Conservation (phyloP, 1,284 basidiomycete genomes). For the Athelia psychrophila region DNA sequence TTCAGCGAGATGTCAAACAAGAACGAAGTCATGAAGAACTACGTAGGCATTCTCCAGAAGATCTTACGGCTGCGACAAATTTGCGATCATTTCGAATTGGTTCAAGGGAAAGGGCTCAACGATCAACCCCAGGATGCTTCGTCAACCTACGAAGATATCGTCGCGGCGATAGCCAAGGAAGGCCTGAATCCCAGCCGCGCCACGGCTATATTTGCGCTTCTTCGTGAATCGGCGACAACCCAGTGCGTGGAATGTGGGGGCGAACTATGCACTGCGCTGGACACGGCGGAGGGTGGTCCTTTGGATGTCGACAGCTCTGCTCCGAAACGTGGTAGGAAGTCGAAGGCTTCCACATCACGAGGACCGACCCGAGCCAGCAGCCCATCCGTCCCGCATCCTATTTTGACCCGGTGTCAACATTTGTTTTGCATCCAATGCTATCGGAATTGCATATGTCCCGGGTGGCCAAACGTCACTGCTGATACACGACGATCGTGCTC, state of each 20-base stretch:
- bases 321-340: constrained; percentile 62
- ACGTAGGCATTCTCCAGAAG: constrained; percentile 96
- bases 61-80: constrained; percentile 94
- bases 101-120: constrained; percentile 70
- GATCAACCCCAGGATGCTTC: constrained; percentile 37
- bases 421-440: constrained; percentile 87
- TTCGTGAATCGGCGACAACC: constrained; percentile 84
- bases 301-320: constrained; percentile 48
- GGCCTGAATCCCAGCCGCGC: constrained; percentile 82
- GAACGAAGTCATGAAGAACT: constrained; percentile 95
- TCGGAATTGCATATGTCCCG: constrained; percentile 68
- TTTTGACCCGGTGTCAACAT: constrained; percentile 93
- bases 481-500: constrained; percentile 66
- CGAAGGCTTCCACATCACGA: constrained; percentile 56
- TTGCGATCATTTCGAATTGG: constrained; percentile 94
- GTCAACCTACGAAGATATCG: constrained; percentile 70
- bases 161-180: constrained; percentile 71
- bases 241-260: constrained; percentile 85
- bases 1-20: constrained; percentile 85
- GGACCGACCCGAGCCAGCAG: constrained; percentile 67
- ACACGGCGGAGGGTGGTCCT: constrained; percentile 48
- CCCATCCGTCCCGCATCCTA: constrained; percentile 52
- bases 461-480: constrained; percentile 70
- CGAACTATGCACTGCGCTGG: constrained; percentile 63
- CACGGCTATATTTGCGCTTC: constrained; percentile 73